These are phyloP conservation scores for Plicaturopsis crispa DNA, from an alignment of 768 basidiomycete genomes.

Conservation along the genomic window DNA sequence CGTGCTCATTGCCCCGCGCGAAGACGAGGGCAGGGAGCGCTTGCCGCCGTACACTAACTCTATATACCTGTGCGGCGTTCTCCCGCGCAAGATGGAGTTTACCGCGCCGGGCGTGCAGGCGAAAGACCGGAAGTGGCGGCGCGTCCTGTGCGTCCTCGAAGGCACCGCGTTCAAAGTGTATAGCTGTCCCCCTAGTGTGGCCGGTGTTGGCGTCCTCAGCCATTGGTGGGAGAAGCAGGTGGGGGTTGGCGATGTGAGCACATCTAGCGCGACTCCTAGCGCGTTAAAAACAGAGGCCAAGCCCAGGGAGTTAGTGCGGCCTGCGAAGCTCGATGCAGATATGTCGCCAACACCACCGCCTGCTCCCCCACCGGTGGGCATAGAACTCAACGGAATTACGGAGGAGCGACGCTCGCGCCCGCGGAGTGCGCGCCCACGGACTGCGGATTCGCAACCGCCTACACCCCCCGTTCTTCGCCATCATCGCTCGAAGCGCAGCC, in stretches of 20 bases:
- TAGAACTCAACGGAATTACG: slow-evolving; percentile 16
- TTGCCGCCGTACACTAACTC: slow-evolving; percentile 80
- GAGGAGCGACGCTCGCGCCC: slow-evolving; percentile 16
- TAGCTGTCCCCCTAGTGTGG: slow-evolving; percentile 33
- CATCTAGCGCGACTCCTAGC: slow-evolving; percentile 15
- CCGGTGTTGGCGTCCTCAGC: slow-evolving; percentile 47
- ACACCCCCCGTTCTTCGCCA: slow-evolving; percentile 6
- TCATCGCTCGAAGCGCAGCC: not conserved
- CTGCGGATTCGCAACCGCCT: slow-evolving; percentile 7
- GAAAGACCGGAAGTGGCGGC: slow-evolving; percentile 86
- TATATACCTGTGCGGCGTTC: slow-evolving; percentile 70
- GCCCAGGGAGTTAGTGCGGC: no score
- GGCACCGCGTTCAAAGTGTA: slow-evolving; percentile 87
- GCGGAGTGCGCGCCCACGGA: slow-evolving; percentile 13
- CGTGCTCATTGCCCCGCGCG: slow-evolving; percentile 36
- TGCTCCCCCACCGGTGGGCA: no score
- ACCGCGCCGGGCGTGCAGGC: slow-evolving; percentile 77
- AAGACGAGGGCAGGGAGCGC: slow-evolving; percentile 80
- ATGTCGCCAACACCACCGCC: no score
- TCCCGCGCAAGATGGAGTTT: slow-evolving; percentile 96
- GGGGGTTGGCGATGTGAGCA: slow-evolving; percentile 58
- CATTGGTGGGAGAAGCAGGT: slow-evolving; percentile 77
- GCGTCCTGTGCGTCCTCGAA: slow-evolving; percentile 82
- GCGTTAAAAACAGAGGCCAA: no score
- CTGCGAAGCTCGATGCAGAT: no score